Conservation (phyloP, 805 yeast genomes). For the Pichia eremophila region DNA sequence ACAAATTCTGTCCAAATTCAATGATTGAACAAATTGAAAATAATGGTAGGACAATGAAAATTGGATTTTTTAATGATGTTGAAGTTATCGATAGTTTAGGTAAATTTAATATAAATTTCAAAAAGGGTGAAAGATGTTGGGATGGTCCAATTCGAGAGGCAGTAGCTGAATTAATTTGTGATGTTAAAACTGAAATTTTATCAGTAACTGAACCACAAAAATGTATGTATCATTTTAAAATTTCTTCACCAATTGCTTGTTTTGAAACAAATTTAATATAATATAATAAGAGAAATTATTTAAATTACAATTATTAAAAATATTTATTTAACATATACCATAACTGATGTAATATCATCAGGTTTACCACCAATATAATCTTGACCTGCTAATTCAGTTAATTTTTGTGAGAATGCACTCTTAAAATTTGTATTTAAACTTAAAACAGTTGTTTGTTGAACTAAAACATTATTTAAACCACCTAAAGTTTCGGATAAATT, state of each 20-base stretch:
- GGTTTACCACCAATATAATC: constrained; percentile 85
- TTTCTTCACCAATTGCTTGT: constrained; percentile 41
- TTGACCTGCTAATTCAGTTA: constrained; percentile 56
- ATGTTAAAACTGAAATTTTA: constrained; percentile 43
- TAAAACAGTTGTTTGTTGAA: constrained; percentile 53
- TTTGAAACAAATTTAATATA: constrained; percentile 12
- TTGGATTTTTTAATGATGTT: constrained; percentile 36
- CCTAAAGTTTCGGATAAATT: constrained; percentile 9
- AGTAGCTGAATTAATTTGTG: constrained; percentile 56
- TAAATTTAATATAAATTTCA: constrained; percentile 27
- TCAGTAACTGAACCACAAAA: constrained; percentile 81
- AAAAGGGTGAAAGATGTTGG: constrained; percentile 79
- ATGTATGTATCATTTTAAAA: constrained; percentile 60
- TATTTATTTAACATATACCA: constrained; percentile 46
- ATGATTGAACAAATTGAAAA: constrained; percentile 45
- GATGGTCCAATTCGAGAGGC: constrained; percentile 84
- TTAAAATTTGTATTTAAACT: constrained; percentile 69
- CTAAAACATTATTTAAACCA: constrained; percentile 45
- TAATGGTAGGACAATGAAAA: constrained; percentile 35
- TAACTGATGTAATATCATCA: constrained; percentile 83
- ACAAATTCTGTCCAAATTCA: constrained; percentile 51
- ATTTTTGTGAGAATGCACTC: constrained; percentile 78
- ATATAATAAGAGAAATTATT: background rate
- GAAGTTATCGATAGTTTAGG: constrained; percentile 9
- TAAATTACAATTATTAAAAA: background rate